Conservation (phyloP, 768 basidiomycete genomes). For the Phanerodontia chrysosporium region DNA sequence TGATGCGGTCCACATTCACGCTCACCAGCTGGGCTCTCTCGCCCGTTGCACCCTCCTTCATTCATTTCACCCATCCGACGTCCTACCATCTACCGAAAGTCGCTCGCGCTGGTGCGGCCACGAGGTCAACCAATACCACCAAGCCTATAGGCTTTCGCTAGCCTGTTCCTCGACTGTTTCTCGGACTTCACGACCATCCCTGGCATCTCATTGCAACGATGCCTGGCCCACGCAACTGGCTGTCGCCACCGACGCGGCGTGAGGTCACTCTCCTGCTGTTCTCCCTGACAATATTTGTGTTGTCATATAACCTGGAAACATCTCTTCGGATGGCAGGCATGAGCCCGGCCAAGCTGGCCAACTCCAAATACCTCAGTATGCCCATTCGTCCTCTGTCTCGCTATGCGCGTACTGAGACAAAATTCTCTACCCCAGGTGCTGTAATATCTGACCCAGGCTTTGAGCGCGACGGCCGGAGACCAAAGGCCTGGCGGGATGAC, state of each 20-base stretch:
- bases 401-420: background rate
- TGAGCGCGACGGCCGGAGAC: constrained; percentile 47
- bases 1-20: background rate
- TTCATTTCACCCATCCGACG: background rate
- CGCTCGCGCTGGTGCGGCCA: too few species aligned
- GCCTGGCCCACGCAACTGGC: constrained; percentile 43
- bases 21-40: background rate
- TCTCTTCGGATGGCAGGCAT: constrained; percentile 47
- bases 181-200: background rate
- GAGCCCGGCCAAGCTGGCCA: constrained; percentile 20
- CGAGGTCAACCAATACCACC: too few species aligned
- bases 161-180: background rate
- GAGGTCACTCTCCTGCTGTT: constrained; percentile 69
- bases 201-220: constrained; percentile 26
- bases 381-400: background rate
- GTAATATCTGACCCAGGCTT: constrained; percentile 33
- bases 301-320: constrained; percentile 72
- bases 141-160: too few species aligned
- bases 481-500: constrained; percentile 48
- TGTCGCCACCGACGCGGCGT: constrained; percentile 63
- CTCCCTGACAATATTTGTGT: constrained; percentile 57
- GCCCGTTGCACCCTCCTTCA: background rate
- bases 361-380: constrained; percentile 19
- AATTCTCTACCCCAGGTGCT: constrained; percentile 13
- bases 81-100: too few species aligned